Percentiles rank a stretch among this genome's conserved stretches.
Evolutionary conservation across 805 yeast species (phyloP).

Genomic region (Starmerella bombicola): DNA sequence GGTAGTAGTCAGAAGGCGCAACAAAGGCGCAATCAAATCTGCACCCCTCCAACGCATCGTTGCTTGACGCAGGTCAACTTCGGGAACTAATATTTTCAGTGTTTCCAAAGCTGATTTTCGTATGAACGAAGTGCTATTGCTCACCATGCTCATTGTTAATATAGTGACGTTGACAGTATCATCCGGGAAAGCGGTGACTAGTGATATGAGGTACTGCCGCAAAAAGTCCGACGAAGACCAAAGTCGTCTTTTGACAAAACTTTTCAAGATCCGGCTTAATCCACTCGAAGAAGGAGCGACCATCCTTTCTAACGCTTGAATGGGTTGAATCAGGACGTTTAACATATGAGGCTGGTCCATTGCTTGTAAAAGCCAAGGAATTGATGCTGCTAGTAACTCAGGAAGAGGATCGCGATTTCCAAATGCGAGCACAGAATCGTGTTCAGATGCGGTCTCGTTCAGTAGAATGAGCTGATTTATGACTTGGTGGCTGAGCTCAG

Average conservation of each 20-base stretch:
- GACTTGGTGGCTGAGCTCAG: slow-evolving; percentile 62
- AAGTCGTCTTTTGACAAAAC: slow-evolving; percentile 66
- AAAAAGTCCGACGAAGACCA: slow-evolving; percentile 84
- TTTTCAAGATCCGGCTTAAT: slow-evolving; percentile 58
- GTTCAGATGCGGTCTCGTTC: slow-evolving; percentile 49
- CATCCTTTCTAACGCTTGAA: slow-evolving; percentile 29
- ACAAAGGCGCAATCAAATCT: slow-evolving; percentile 79
- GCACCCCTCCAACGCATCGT: slow-evolving; percentile 82
- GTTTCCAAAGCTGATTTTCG: slow-evolving; percentile 67
- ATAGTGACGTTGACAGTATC: slow-evolving; percentile 65
- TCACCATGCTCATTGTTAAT: slow-evolving; percentile 61
- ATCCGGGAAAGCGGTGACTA: slow-evolving; percentile 58
- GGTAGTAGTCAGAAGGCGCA: slow-evolving; percentile 68
- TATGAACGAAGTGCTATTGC: slow-evolving; percentile 69
- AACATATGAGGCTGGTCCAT: slow-evolving; percentile 45
- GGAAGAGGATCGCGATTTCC: slow-evolving; percentile 58
- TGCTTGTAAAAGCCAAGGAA: slow-evolving; percentile 78
- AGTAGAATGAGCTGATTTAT: slow-evolving; percentile 44
- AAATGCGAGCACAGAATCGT: slow-evolving; percentile 40
- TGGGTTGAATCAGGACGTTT: slow-evolving; percentile 43
- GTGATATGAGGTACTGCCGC: slow-evolving; percentile 60
- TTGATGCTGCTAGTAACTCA: slow-evolving; percentile 58
- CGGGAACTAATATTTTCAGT: slow-evolving; percentile 60
- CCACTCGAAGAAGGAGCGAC: slow-evolving; percentile 34
- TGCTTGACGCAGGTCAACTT: slow-evolving; percentile 60